Base-by-base conservation (phyloP, 768 basidiomycete species). In the Galerina sulciceps region DNA sequence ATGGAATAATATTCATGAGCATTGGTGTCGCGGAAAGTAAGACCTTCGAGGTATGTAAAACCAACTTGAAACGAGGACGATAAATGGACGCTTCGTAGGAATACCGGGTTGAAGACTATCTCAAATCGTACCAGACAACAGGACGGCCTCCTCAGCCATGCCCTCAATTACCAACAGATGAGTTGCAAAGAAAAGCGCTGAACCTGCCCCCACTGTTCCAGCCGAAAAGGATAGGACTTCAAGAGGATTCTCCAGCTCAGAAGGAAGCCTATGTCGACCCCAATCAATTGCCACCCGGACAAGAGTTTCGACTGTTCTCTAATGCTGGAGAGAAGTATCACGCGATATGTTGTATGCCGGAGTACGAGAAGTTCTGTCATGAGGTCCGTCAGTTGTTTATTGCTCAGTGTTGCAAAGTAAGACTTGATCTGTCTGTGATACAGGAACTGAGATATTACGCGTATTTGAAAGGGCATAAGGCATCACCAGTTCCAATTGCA, bases 71-170 rank as follows among this genome's bases (percentile, higher is more conserved):
- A 18, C 15, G 15, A n/a, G 43, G 15, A 44, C 14, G 22, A n/a
- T 34, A 31, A 20, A n/a, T n/a, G n/a, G n/a, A n/a, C 22, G 48
- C 14, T 22, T 48, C 51, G 60, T 65, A 88, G 87, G 87, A 88
- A 75, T 70, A 77, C 22, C 81, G 87, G 38, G 62, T 79, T 4
- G 72, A 78, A 37, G 86, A 87, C 66, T 89, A 89, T 61, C 60
- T 85, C 26, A 70, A 69, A 18, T 76, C 82, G 0, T 87, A 84
- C 63, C 67, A 62, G 26, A 61, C 77, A 0, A 83, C 83, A 0
- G 79, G 81, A 14, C 65, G 71, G 40, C 76, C 81, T 4, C 87
- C 87, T 3, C 64, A 52, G 14, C 84, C 85, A 9, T 20, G 38
- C 6, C 77, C 76, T 37, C 82, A 72, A 51, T 68, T 75, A 3